Evolutionary conservation across 805 yeast species (phyloP), one percentile per base, ranked within the genome.

Genomic region (Lipomyces anomalus): DNA sequence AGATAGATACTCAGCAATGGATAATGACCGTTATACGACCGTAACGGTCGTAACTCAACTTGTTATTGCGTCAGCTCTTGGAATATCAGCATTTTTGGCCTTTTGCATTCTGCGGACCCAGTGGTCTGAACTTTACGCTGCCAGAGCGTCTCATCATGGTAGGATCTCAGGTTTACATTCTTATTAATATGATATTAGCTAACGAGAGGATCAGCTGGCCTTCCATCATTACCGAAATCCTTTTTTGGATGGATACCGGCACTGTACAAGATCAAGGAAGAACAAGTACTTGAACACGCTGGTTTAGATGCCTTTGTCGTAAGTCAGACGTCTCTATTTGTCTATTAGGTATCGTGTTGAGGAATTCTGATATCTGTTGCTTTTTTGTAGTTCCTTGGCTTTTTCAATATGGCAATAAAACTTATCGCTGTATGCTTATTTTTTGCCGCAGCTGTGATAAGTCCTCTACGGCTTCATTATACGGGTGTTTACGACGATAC

Each of bases 301-400:
- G 98, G 98, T 0, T 66, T 90, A 36, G 98, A 90, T 67, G 97
- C 97, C 0, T 88, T 76, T 66, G 97, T 92, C 13, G 36, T 33
- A 33, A 33, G 36, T 3, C 2, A 3, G n/a, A n/a, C 2, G 16
- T 29, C 16, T 16, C 3, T 29, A 3, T n/a, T 29, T 29, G 33
- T 29, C 13, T 16, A 3, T n/a, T 39, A 2, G 9, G n/a, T 13
- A 20, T 30, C 30, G 11, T 38, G 9, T 9, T 13, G 43, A 16
- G 24, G 6, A 3, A 17, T 40, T n/a, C n/a, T n/a, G n/a, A n/a
- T n/a, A n/a, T n/a, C n/a, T n/a, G n/a, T n/a, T n/a, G n/a, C n/a
- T n/a, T n/a, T 4, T 82, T 82, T 57, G 13, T 34, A 41, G 38
- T 90, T 85, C 59, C 66, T 90, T 26, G 88, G 88, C 3, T 89